Evolutionary conservation across 164 flowering plant species (phyloP).

Genomic region (Chimonanthus praecox): DNA sequence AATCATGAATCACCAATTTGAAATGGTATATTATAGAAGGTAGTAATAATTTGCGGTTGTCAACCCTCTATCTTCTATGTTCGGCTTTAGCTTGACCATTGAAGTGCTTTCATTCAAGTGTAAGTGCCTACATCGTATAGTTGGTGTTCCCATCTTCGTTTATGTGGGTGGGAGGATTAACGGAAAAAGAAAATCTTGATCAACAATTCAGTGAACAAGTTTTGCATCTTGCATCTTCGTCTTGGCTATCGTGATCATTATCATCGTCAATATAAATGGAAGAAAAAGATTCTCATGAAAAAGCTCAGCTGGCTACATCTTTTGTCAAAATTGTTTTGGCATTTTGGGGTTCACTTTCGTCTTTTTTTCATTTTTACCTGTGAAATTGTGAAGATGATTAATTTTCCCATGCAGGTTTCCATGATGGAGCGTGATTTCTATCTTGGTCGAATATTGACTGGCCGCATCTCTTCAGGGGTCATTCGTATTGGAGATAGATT

Average conservation of each 20-base stretch:
- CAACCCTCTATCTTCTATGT: background rate
- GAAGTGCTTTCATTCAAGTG: background rate
- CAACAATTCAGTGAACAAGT: background rate
- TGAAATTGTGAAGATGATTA: slow-evolving; percentile 25
- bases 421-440: slow-evolving; percentile 96
- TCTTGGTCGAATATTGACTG: slow-evolving; percentile 92
- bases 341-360: background rate
- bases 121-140: background rate
- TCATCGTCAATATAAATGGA: too few relatives aligned
- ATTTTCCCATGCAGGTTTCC: slow-evolving; percentile 71
- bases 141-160: background rate
- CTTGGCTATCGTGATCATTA: too few relatives aligned
- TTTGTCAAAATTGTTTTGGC: background rate
- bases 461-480: slow-evolving; percentile 77
- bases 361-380: background rate
- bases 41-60: background rate
- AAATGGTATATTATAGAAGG: too few relatives aligned
- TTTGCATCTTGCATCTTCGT: background rate
- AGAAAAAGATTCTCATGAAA: too few relatives aligned
- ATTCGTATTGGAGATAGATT: slow-evolving; percentile 76
- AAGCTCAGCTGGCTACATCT: too few relatives aligned
- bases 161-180: background rate
- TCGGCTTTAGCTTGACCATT: background rate
- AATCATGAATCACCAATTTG: too few relatives aligned
- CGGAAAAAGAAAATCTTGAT: background rate